Percentiles rank a stretch among this genome's conserved stretches.
Evolutionary conservation across 176 grass and related monocot genomes (phyloP).

Genomic region (Lolium rigidum): DNA sequence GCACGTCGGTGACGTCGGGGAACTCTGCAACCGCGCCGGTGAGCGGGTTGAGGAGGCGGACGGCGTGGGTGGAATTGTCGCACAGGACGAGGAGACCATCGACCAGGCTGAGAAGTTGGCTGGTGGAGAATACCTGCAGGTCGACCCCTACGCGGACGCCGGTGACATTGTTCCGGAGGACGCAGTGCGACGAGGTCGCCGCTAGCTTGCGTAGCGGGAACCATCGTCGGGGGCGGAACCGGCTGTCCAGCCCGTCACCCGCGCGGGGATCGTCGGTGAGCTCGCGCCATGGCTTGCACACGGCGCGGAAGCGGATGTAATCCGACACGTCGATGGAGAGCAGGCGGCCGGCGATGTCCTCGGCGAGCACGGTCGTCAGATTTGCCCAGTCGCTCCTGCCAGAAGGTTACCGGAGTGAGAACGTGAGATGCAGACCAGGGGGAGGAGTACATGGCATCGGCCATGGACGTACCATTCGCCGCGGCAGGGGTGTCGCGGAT

Average conservation of each 20-base stretch:
- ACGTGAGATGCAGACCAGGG: too few relatives aligned
- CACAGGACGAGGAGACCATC: neutral
- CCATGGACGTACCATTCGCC: too few relatives aligned
- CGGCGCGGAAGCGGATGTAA: neutral
- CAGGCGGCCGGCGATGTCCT: neutral
- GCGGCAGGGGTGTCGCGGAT: too few relatives aligned
- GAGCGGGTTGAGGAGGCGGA: constrained; percentile 1
- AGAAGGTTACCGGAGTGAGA: too few relatives aligned
- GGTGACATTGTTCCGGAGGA: neutral
- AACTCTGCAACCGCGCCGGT: neutral
- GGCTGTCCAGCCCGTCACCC: neutral
- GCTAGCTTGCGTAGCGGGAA: neutral
- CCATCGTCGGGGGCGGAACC: neutral
- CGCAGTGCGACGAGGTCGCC: neutral
- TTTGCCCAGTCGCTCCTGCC: neutral
- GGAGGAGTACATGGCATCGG: too few relatives aligned
- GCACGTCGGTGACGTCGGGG: neutral
- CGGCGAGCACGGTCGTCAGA: neutral
- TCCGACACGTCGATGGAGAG: neutral
- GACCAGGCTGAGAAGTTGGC: neutral
- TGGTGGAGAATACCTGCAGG: neutral
- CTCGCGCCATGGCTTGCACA: neutral
- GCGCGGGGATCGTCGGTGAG: neutral
- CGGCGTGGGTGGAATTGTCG: neutral
- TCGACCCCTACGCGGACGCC: neutral